phyloP scores from a whole-genome alignment of 768 basidiomycete genomes.

The Crassisporium funariophilum region DNA sequence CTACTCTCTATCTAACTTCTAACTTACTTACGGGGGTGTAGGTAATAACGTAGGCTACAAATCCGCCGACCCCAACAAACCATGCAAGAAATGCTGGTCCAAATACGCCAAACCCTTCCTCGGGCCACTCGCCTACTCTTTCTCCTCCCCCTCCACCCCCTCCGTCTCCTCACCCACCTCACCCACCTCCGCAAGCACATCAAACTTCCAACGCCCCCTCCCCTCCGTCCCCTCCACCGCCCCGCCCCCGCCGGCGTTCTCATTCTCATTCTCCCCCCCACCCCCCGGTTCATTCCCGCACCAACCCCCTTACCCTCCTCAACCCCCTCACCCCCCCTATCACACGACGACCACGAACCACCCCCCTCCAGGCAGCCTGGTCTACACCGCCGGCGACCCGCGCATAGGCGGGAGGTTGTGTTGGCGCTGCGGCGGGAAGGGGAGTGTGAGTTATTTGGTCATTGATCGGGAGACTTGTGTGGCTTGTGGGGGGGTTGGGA shows the following conservation, averaged over 20 bases:
- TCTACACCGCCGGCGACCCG: constrained; percentile 67
- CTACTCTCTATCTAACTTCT: not conserved
- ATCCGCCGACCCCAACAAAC: constrained; percentile 60
- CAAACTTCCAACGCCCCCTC: constrained; percentile 23
- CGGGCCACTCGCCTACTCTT: constrained; percentile 60
- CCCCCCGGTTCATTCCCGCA: constrained; percentile 8
- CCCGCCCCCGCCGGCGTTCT: constrained; percentile 17
- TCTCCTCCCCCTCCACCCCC: constrained; percentile 17
- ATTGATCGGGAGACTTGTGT: constrained; percentile 57
- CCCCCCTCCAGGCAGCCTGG: constrained; percentile 41
- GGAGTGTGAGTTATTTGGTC: constrained; percentile 51
- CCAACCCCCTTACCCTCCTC: constrained; percentile 9
- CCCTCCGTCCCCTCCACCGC: constrained; percentile 13
- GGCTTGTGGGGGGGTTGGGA: constrained; percentile 65
- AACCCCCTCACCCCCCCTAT: constrained; percentile 8
- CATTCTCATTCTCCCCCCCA: constrained; percentile 9
- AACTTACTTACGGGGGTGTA: constrained; percentile 30
- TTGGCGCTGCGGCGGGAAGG: constrained; percentile 65
- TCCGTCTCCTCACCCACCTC: constrained; percentile 8
- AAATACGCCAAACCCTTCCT: constrained; percentile 63
- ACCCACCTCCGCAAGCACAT: constrained; percentile 1
- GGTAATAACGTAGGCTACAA: constrained; percentile 80
- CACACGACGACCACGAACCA: constrained; percentile 10
- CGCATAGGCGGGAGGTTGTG: constrained; percentile 69
- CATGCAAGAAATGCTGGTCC: constrained; percentile 77